These are phyloP conservation scores for Curvularia eragrostidis DNA, from an alignment of 2,329 filamentous ascomycete genomes.

Conservation along the genomic window DNA sequence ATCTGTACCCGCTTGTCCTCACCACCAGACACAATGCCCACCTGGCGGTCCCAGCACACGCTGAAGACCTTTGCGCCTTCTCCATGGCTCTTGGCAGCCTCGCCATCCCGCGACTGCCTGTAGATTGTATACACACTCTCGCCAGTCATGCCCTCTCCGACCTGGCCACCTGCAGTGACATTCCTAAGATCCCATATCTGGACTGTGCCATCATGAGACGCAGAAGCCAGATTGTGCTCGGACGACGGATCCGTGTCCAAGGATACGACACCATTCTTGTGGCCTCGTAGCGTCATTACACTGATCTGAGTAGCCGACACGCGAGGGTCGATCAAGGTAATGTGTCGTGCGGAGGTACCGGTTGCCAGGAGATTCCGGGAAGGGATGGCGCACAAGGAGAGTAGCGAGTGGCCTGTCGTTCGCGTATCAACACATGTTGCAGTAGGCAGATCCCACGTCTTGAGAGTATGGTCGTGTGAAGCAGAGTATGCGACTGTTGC, in stretches of 20 bases:
- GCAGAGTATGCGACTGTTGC: slow-evolving; percentile 88
- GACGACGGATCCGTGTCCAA: slow-evolving; percentile 68
- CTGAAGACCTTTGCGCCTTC: slow-evolving; percentile 90
- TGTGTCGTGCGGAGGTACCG: slow-evolving; percentile 83
- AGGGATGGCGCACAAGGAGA: slow-evolving; percentile 77
- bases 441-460: slow-evolving; percentile 90
- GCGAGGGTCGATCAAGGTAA: slow-evolving; percentile 91
- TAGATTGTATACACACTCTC: slow-evolving; percentile 80
- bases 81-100: slow-evolving; percentile 66
- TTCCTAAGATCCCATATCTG: slow-evolving; percentile 92
- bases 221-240: slow-evolving; percentile 83
- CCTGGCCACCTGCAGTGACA: slow-evolving; percentile 64
- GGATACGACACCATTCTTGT: slow-evolving; percentile 75
- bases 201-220: slow-evolving; percentile 90
- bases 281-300: slow-evolving; percentile 89
- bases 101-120: slow-evolving; percentile 67
- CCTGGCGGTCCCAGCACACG: slow-evolving; percentile 81
- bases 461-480: slow-evolving; percentile 88
- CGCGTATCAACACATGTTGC: slow-evolving; percentile 78
- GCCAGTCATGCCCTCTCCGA: slow-evolving; percentile 60
- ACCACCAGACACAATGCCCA: slow-evolving; percentile 89
- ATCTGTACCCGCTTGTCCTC: slow-evolving; percentile 96
- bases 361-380: slow-evolving; percentile 70
- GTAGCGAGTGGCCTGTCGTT: slow-evolving; percentile 81
- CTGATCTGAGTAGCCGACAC: slow-evolving; percentile 76